Evolutionary conservation across 2,329 filamentous ascomycete species (phyloP).

Genomic region (Paecilomyces sp.): DNA sequence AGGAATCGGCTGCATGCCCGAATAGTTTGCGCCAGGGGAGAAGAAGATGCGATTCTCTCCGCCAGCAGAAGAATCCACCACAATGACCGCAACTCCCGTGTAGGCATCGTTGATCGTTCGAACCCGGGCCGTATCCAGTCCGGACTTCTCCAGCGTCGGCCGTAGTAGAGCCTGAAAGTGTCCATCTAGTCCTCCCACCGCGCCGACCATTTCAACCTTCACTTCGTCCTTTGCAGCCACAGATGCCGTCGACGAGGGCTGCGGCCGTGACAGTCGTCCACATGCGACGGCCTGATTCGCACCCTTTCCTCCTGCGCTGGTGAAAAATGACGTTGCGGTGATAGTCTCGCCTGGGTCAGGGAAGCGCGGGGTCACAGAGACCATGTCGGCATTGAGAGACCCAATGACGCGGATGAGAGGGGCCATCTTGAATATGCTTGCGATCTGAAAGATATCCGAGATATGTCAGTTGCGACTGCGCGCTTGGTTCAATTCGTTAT

Average conservation of each 20-base stretch:
- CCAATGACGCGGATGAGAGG: constrained; percentile 72
- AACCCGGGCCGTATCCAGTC: constrained; percentile 55
- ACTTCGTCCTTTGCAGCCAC: constrained; percentile 20
- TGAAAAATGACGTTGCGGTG: constrained; percentile 68
- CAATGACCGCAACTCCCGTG: constrained; percentile 67
- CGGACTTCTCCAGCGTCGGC: constrained; percentile 51
- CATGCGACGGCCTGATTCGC: constrained; percentile 92
- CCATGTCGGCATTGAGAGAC: constrained; percentile 90
- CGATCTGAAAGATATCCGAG: constrained; percentile 2
- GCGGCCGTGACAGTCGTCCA: constrained; percentile 65
- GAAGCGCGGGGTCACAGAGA: constrained; percentile 77
- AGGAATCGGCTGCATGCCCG: constrained; percentile 32
- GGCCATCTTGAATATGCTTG: constrained; percentile 21
- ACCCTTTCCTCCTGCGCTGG: constrained; percentile 84
- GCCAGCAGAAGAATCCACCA: constrained; percentile 65
- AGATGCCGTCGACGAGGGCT: constrained; percentile 15
- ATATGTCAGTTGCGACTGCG: background rate
- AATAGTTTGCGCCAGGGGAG: constrained; percentile 62
- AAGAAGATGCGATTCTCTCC: constrained; percentile 70
- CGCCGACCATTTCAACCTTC: constrained; percentile 63
- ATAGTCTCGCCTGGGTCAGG: constrained; percentile 83
- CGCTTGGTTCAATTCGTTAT: background rate
- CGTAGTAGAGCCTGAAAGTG: constrained; percentile 57
- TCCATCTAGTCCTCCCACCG: constrained; percentile 57
- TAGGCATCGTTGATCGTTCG: constrained; percentile 38